Base-by-base conservation (phyloP, 805 yeast species). In the Wickerhamiella siamensis region DNA sequence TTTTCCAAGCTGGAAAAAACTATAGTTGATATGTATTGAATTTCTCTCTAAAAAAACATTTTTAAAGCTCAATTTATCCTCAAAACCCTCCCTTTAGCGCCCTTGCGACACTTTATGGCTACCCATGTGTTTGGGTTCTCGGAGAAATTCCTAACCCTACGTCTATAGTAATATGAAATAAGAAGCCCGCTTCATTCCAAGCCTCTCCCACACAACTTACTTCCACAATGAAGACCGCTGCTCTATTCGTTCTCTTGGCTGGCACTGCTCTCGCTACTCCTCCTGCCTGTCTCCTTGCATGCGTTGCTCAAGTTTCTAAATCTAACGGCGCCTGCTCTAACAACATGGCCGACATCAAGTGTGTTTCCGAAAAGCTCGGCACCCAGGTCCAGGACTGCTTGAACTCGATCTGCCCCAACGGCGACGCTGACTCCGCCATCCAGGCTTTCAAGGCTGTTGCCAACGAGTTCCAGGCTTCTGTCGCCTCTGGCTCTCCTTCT, bases 251-350 rank as follows among this genome's bases (percentile, higher is more conserved):
- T 5, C 58, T 62, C 46, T 52, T 60, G 21, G 65, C 59, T 31
- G 64, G 71, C 19, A 54, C 67, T 26, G 69, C 70, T 24, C 72
- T 75, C 36, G 78, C 82, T 42, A 69, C 88, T 43, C 91, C 95
- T 40, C 95, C 95, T 46, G 95, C 95, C 31, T 86, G 95, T 69
- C 65, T 86, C 51, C 69, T 86, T 60, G 93, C 94, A 33, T 84
- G 95, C 72, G 88, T 82, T 45, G 71, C 83, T 43, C 70, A 74
- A 54, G 87, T 80, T 43, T 67, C 71, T 47, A 45, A 38, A 22
- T 40, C 33, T 40, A 39, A 38, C 44, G 42, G 40, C 46, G 20
- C 31, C 36, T 51, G 64, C 37, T 81, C 91, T 62, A 51, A 64
- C 45, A 66, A 76, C 43, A 60, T 83, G 59, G 72, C 72, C 59